Conservation (phyloP, 2,329 filamentous ascomycete genomes). For the Diaporthe eres region DNA sequence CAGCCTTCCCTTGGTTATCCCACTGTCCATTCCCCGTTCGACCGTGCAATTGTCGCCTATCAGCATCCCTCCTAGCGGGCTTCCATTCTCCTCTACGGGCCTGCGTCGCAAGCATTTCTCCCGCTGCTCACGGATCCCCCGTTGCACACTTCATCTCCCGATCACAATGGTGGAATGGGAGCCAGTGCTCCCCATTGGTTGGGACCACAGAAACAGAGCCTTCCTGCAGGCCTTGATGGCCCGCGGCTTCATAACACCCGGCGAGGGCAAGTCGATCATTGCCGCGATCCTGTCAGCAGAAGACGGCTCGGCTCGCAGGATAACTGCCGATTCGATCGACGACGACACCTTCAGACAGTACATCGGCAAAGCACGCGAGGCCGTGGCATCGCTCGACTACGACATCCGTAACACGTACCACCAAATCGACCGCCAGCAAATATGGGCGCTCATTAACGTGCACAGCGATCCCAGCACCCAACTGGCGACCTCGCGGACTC, state of each 20-base stretch:
- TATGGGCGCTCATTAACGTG: conserved; percentile 90
- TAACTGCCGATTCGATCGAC: conserved; percentile 74
- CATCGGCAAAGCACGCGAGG: conserved; percentile 78
- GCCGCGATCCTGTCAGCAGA: conserved; percentile 80
- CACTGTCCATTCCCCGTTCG: background rate
- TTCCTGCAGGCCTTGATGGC: conserved; percentile 92
- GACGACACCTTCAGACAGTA: conserved; percentile 77
- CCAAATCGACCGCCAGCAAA: conserved; percentile 75
- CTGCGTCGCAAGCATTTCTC: background rate
- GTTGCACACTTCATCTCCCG: background rate
- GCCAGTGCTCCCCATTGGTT: conserved; percentile 53
- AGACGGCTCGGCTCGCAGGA: conserved; percentile 52
- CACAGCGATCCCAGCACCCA: conserved; percentile 89
- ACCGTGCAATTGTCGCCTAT: background rate
- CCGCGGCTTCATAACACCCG: conserved; percentile 81
- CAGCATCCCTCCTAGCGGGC: background rate
- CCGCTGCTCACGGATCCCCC: background rate
- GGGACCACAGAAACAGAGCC: conserved; percentile 80
- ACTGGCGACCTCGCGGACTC: conserved; percentile 82
- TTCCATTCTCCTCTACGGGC: background rate
- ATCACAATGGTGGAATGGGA: conserved; percentile 48
- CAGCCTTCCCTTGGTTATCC: background rate
- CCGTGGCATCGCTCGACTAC: conserved; percentile 85
- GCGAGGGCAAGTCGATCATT: conserved; percentile 80
- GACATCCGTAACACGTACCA: conserved; percentile 84